These are phyloP conservation scores for Cocos nucifera DNA, from an alignment of 176 grass and related monocot genomes.

Conservation along the genomic window DNA sequence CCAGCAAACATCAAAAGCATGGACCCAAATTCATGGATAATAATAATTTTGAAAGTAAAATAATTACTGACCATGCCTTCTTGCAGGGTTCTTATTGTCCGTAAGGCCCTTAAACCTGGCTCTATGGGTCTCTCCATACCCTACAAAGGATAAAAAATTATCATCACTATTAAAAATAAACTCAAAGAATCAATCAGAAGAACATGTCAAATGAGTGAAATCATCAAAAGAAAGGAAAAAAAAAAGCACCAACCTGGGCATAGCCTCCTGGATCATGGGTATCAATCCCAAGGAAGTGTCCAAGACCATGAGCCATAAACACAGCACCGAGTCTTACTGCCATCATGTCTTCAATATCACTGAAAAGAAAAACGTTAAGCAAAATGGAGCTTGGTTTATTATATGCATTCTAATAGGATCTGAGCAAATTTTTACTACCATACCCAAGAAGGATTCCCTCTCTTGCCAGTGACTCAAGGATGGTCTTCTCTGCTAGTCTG, in stretches of 20 bases:
- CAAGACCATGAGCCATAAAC: slow-evolving; percentile 96
- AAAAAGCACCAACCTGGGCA: slow-evolving; percentile 38
- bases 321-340: slow-evolving; percentile 62
- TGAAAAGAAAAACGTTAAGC: slow-evolving; percentile 22
- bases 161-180: background rate
- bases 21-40: background rate
- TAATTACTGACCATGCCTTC: slow-evolving; percentile 79
- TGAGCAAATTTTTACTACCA: background rate
- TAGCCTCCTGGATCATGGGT: slow-evolving; percentile 96
- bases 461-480: slow-evolving; percentile 68
- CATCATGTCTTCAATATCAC: slow-evolving; percentile 87
- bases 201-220: background rate
- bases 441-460: slow-evolving; percentile 68
- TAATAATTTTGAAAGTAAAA: background rate
- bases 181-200: background rate
- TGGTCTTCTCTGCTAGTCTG: slow-evolving; percentile 68
- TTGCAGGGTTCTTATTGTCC: slow-evolving; percentile 61
- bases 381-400: background rate
- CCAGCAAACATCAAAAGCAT: no score
- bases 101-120: slow-evolving; percentile 64
- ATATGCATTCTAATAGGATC: no score
- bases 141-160: slow-evolving; percentile 27
- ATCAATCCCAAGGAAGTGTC: slow-evolving; percentile 95
- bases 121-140: slow-evolving; percentile 83
- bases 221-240: background rate